Base-by-base conservation (phyloP, 495 filamentous ascomycete genomes). In the Rostrohypoxylon terebratum region DNA sequence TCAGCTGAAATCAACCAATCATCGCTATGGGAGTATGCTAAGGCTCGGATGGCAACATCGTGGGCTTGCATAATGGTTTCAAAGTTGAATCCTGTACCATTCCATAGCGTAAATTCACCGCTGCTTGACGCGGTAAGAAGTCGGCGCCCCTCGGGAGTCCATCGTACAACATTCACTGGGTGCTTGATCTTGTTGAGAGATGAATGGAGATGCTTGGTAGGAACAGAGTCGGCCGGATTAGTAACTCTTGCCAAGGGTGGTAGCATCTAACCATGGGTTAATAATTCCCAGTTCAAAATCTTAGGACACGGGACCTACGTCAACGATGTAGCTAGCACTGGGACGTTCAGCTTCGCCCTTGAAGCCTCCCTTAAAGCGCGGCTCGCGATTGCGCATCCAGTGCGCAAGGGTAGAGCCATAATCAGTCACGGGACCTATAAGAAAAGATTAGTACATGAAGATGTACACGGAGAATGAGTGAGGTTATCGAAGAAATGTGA, bases 1-100 rank as follows among this genome's bases (percentile, higher is more conserved):
- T 97, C 96, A 44, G 94, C 94, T 11, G 96, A 99, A 20, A 99
- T 87, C 2, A 99, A 87, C 94, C 94, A 98, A 78, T 98, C 96
- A 76, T 96, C 93, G 73, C 90, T 95, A 81, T 98, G 94, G 6
- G 95, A 95, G 83, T 97, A 99, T 51, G 86, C 87, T 54, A 95
- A 84, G 20, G 92, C 92, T 61, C 96, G 91, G 69, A 99, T 95
- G 59, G 94, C 94, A 44, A 90, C 89, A 80, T 99, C 96, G 79
- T 99, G 96, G 40, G 96, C 96, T 80, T 97, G 94, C 92, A 97
- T 96, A 42, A 98, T 97, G 1, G 96, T 99, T 83, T 99, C 96
- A 75, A 99, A 99, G 78, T 99, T 99, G 85, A 99, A 99, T 0
- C 93, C 96, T 51, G 93, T 98, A 65, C 96, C 96, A 79, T 99